Evolutionary conservation across 2,329 filamentous ascomycete genomes (phyloP).

Genomic region (Fusarium vanettenii): DNA sequence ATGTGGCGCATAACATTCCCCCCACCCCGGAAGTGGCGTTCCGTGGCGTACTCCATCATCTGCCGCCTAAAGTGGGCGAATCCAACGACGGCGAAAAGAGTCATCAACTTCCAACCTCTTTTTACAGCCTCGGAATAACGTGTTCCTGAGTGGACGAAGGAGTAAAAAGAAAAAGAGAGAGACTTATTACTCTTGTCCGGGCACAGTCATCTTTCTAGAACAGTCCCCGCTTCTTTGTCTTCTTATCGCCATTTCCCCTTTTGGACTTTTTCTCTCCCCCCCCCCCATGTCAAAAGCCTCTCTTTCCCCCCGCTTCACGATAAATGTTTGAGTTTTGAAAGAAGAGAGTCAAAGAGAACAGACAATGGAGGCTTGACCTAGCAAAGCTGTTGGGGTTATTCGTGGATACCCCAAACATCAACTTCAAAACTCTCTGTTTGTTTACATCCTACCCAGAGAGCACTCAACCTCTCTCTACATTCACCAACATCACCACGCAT

Average conservation of each 20-base stretch:
- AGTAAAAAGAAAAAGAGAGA: too few relatives aligned
- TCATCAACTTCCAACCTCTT: constrained; percentile 16
- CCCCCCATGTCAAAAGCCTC: neutral
- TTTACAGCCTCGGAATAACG: neutral
- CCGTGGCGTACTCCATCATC: constrained; percentile 15
- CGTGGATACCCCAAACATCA: constrained; percentile 6
- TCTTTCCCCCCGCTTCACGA: neutral
- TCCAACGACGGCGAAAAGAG: constrained; percentile 34
- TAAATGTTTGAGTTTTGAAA: constrained; percentile 32
- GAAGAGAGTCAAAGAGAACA: constrained; percentile 1
- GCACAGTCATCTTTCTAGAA: neutral
- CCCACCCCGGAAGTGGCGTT: neutral
- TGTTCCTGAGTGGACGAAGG: neutral
- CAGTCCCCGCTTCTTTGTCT: neutral
- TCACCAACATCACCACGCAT: constrained; percentile 4
- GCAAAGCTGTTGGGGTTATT: constrained; percentile 2
- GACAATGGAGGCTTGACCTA: constrained; percentile 30
- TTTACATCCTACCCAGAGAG: constrained; percentile 12
- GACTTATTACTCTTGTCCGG: too few relatives aligned
- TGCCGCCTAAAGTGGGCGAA: constrained; percentile 21
- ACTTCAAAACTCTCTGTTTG: constrained; percentile 13
- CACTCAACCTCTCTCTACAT: neutral
- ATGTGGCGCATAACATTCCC: neutral
- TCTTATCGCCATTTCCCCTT: neutral
- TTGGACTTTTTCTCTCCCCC: neutral